phyloP scores from a whole-genome alignment of 257 asterid genomes.

The Nicotiana benthamiana region DNA sequence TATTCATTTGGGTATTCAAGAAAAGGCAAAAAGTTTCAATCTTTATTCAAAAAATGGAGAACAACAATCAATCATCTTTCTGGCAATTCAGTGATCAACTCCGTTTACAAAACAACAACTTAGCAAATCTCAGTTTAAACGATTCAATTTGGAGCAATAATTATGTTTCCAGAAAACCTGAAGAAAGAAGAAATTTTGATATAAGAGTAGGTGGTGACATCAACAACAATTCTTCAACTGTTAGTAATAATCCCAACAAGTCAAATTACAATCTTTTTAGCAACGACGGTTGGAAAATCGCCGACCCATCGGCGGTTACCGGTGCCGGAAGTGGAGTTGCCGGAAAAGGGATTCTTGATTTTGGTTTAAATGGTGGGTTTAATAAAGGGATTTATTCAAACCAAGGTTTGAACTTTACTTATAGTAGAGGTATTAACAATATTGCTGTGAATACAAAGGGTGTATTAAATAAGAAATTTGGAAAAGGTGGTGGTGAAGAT shows the following conservation, averaged over 20 bases:
- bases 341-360: conserved; percentile 12
- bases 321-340: conserved; percentile 31
- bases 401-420: conserved; percentile 38
- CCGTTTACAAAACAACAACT: conserved; percentile 52
- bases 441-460: conserved; percentile 22
- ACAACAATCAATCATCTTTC: conserved; percentile 63
- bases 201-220: conserved; percentile 50
- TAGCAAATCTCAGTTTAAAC: conserved; percentile 63
- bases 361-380: conserved; percentile 80
- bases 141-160: conserved; percentile 92
- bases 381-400: conserved; percentile 64
- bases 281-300: conserved; percentile 46
- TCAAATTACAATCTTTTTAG: conserved; percentile 30
- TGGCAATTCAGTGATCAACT: conserved; percentile 94
- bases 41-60: neutral
- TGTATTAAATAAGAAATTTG: conserved; percentile 23
- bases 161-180: conserved; percentile 48
- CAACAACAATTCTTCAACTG: conserved; percentile 6
- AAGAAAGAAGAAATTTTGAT: conserved; percentile 75
- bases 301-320: conserved; percentile 21
- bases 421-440: conserved; percentile 22
- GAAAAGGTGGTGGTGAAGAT: conserved; percentile 33
- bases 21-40: neutral
- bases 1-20: neutral
- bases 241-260: conserved; percentile 10